Evolutionary conservation across 108 stramenopile genomes (phyloP).

Genomic region (Nitzschia palea): DNA sequence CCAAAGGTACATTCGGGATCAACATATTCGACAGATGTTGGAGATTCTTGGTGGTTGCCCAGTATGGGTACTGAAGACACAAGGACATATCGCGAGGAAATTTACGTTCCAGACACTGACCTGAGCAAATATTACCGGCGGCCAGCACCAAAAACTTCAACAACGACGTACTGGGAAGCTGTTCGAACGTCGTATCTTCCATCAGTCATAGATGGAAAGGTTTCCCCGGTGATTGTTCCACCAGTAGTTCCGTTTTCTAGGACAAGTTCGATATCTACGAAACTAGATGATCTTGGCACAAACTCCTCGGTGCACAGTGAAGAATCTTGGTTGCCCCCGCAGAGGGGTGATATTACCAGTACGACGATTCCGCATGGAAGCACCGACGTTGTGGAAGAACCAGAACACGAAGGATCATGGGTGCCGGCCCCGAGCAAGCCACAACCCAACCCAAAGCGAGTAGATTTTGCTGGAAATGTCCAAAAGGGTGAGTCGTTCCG

Average conservation of each 20-base stretch:
- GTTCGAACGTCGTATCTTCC: constrained; percentile 10
- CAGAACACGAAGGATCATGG: constrained; percentile 1
- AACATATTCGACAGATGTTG: constrained; percentile 1
- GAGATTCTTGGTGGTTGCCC: constrained; percentile 5
- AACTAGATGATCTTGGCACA: too few species aligned
- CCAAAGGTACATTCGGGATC: neutral
- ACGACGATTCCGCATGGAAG: neutral
- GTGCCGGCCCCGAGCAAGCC: constrained; percentile 9
- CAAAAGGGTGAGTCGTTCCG: constrained; percentile 1
- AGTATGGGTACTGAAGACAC: constrained; percentile 3
- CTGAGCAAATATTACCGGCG: neutral
- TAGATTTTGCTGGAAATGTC: constrained; percentile 9
- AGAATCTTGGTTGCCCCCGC: constrained; percentile 9
- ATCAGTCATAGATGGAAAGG: neutral
- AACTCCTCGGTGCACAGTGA: neutral
- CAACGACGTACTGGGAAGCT: constrained; percentile 11
- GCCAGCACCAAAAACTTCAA: neutral
- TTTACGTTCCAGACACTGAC: neutral
- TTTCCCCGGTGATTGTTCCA: neutral
- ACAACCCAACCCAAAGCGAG: neutral
- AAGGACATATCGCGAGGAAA: neutral
- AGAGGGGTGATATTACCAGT: neutral
- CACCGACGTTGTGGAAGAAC: neutral
- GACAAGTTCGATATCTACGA: too few species aligned
- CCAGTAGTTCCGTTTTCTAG: neutral